These are phyloP conservation scores for Laguncularia racemosa DNA, from an alignment of 345 rosid genomes.

Conservation along the genomic window DNA sequence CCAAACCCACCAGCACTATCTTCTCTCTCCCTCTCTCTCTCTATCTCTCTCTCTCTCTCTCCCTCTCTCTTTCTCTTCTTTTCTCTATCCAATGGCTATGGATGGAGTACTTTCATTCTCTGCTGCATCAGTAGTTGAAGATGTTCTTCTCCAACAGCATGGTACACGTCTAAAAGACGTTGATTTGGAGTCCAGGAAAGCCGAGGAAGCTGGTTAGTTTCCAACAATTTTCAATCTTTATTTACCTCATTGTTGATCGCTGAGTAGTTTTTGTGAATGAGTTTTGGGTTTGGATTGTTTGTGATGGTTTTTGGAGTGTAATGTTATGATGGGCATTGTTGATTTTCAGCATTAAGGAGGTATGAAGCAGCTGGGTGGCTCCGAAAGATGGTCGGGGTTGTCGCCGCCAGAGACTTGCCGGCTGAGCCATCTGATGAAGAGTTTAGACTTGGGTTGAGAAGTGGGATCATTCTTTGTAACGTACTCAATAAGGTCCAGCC, in stretches of 20 bases:
- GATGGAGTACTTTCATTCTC: constrained; percentile 40
- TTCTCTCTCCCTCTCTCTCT: background rate
- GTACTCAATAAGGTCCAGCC: constrained; percentile 71
- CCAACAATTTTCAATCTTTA: background rate
- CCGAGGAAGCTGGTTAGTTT: constrained; percentile 60
- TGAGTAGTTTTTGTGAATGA: background rate
- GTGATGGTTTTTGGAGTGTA: background rate
- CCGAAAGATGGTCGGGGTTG: constrained; percentile 71
- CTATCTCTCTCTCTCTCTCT: background rate
- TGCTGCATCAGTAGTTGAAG: constrained; percentile 58
- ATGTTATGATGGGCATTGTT: background rate
- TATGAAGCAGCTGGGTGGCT: constrained; percentile 80
- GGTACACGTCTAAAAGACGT: constrained; percentile 40
- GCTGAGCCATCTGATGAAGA: constrained; percentile 85
- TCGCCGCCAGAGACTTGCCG: constrained; percentile 75
- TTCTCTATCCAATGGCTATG: constrained; percentile 26
- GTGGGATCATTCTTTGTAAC: constrained; percentile 83
- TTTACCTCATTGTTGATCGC: background rate
- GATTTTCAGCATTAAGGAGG: constrained; percentile 44
- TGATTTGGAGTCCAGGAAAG: constrained; percentile 57
- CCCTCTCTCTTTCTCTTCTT: background rate
- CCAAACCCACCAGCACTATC: background rate
- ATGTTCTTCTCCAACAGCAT: constrained; percentile 55
- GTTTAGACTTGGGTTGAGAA: constrained; percentile 73
- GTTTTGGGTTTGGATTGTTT: background rate